Evolutionary conservation across 2,329 filamentous ascomycete genomes (phyloP).

Genomic region (Mycogone perniciosa): DNA sequence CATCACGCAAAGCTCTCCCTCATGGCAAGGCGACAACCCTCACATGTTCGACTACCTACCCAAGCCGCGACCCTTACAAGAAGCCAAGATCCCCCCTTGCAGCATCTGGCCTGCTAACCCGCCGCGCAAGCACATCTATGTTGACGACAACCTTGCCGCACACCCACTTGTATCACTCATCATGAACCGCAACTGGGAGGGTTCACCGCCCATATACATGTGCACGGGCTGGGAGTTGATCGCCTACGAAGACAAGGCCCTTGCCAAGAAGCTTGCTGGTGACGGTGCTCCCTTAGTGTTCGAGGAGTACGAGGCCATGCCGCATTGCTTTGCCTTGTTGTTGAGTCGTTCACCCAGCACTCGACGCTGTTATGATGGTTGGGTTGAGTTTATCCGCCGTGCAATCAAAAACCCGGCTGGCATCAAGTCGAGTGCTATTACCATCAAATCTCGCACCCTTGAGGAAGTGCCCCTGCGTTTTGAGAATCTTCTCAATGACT

Average conservation of each 20-base stretch:
- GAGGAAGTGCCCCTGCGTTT: slow-evolving; percentile 42
- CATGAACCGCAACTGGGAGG: slow-evolving; percentile 52
- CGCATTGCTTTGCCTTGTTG: slow-evolving; percentile 63
- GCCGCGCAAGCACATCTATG: slow-evolving; percentile 48
- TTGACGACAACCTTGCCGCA: slow-evolving; percentile 44
- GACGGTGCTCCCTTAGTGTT: slow-evolving; percentile 58
- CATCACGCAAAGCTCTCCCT: slow-evolving; percentile 48
- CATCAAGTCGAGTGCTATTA: slow-evolving; percentile 36
- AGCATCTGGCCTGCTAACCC: slow-evolving; percentile 51
- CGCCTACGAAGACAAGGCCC: slow-evolving; percentile 57
- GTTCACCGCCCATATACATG: slow-evolving; percentile 60
- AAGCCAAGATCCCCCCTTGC: slow-evolving; percentile 36
- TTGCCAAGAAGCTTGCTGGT: slow-evolving; percentile 48
- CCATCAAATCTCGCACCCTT: slow-evolving; percentile 45
- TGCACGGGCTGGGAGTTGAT: slow-evolving; percentile 66
- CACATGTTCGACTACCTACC: slow-evolving; percentile 39
- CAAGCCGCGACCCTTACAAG: slow-evolving; percentile 36
- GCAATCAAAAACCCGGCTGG: slow-evolving; percentile 30
- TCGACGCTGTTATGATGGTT: slow-evolving; percentile 47
- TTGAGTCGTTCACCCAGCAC: slow-evolving; percentile 41
- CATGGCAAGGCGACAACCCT: slow-evolving; percentile 22
- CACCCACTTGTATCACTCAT: slow-evolving; percentile 67
- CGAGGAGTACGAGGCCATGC: slow-evolving; percentile 75
- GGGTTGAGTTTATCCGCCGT: slow-evolving; percentile 49
- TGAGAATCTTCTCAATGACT: slow-evolving; percentile 35